Conservation (phyloP, 2,329 filamentous ascomycete genomes). For the Sarocladium kiliense region DNA sequence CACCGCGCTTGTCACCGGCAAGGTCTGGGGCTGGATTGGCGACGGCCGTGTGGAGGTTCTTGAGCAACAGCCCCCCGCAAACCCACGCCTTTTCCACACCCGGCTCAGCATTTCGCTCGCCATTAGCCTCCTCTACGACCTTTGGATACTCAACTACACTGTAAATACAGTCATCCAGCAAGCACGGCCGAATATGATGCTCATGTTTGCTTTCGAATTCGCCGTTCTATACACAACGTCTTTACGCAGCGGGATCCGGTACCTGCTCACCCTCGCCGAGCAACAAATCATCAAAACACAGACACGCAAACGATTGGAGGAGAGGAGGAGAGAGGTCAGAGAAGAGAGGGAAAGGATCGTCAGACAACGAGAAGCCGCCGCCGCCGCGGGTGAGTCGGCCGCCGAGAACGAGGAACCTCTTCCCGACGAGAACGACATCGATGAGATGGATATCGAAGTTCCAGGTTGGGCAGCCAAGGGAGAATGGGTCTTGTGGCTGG, state of each 20-base stretch:
- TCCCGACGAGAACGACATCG: slow-evolving; percentile 68
- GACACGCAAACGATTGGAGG: slow-evolving; percentile 61
- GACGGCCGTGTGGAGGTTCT: slow-evolving; percentile 90
- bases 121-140: slow-evolving; percentile 74
- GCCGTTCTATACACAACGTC: slow-evolving; percentile 80
- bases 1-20: slow-evolving; percentile 82
- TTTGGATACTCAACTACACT: slow-evolving; percentile 75
- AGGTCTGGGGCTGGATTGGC: slow-evolving; percentile 98
- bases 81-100: slow-evolving; percentile 81
- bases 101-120: slow-evolving; percentile 74
- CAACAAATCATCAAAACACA: slow-evolving; percentile 70
- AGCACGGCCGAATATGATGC: slow-evolving; percentile 96
- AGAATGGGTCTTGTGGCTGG: slow-evolving; percentile 83
- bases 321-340: slow-evolving; percentile 63
- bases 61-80: slow-evolving; percentile 89
- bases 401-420: slow-evolving; percentile 40
- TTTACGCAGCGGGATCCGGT: slow-evolving; percentile 71
- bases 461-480: slow-evolving; percentile 96
- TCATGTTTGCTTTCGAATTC: slow-evolving; percentile 99
- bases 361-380: slow-evolving; percentile 41
- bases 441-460: slow-evolving; percentile 92
- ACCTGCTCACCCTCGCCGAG: slow-evolving; percentile 73
- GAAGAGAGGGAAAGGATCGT: slow-evolving; percentile 50
- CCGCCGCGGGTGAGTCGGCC: slow-evolving; percentile 56
- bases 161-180: slow-evolving; percentile 79